Evolutionary conservation across 805 yeast genomes (phyloP).

Genomic region (Wickerhamiella kazuoi): DNA sequence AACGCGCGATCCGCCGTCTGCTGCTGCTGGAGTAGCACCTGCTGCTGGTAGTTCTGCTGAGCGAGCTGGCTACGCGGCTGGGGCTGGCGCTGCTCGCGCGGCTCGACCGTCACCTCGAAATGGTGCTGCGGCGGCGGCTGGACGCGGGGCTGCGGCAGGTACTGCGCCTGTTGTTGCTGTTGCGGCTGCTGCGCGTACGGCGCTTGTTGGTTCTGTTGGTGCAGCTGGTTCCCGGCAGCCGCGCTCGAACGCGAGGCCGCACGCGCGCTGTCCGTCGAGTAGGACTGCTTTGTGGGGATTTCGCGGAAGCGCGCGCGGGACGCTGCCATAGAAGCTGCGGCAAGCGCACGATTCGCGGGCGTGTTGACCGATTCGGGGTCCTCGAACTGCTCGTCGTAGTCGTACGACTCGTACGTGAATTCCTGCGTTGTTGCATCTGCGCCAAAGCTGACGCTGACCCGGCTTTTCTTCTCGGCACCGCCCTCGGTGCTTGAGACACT

Average conservation of each 20-base stretch:
- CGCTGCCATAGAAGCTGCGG: conserved; percentile 9
- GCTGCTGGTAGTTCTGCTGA: neutral
- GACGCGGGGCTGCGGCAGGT: neutral
- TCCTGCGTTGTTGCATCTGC: conserved; percentile 6
- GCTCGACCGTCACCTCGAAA: neutral
- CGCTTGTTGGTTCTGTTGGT: neutral
- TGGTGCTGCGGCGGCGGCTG: neutral
- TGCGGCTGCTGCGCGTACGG: neutral
- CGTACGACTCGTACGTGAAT: conserved; percentile 13
- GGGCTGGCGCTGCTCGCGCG: neutral
- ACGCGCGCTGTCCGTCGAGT: neutral
- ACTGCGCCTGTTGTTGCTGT: neutral
- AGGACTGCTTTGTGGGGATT: neutral
- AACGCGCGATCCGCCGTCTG: neutral
- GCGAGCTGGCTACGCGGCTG: neutral
- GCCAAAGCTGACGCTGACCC: conserved; percentile 1
- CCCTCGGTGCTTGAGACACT: neutral
- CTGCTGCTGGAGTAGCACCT: neutral
- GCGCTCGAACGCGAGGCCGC: neutral
- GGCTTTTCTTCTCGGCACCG: neutral
- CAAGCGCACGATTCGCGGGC: conserved; percentile 3
- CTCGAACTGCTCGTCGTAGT: conserved; percentile 5
- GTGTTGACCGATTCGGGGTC: neutral
- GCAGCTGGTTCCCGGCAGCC: neutral
- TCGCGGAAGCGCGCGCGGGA: conserved; percentile 4